Evolutionary conservation across 208 protist species (phyloP).

Genomic region (Crithidia expoeki): DNA sequence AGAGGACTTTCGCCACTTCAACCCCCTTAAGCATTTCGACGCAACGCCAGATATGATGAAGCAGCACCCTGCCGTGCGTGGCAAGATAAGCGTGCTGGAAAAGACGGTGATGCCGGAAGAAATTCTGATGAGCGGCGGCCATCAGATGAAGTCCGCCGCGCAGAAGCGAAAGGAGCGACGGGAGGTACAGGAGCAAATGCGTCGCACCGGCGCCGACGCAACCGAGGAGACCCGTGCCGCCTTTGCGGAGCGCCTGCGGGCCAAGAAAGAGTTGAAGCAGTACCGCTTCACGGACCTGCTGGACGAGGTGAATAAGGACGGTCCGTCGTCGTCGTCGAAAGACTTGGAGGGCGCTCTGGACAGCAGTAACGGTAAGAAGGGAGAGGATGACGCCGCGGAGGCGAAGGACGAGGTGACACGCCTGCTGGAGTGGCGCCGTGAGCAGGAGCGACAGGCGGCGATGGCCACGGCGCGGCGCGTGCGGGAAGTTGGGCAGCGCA

Average conservation of each 20-base stretch:
- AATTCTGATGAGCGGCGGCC: conserved; percentile 69
- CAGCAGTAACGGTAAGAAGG: neutral
- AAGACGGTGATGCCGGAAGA: conserved; percentile 86
- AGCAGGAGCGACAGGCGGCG: conserved; percentile 49
- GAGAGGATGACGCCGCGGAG: conserved; percentile 29
- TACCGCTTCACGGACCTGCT: conserved; percentile 65
- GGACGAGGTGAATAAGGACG: conserved; percentile 20
- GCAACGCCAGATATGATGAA: conserved; percentile 84
- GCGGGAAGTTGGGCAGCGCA: conserved; percentile 81
- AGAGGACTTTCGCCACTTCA: conserved; percentile 81
- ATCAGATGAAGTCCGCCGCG: conserved; percentile 63
- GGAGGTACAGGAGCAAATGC: conserved; percentile 71
- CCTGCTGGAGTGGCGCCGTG: conserved; percentile 45
- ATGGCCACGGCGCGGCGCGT: conserved; percentile 53
- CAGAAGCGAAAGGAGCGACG: conserved; percentile 78
- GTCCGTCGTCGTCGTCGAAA: conserved; percentile 19
- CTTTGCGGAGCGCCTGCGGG: conserved; percentile 48
- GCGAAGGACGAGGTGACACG: conserved; percentile 57
- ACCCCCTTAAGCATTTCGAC: conserved; percentile 80
- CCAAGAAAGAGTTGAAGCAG: conserved; percentile 69
- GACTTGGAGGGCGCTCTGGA: neutral
- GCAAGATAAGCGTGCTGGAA: conserved; percentile 66
- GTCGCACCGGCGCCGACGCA: conserved; percentile 32
- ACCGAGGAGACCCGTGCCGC: conserved; percentile 38
- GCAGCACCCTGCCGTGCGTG: conserved; percentile 83